A percentile compares a stretch with the other conserved stretches of the same genome.
Conservation (phyloP, 805 yeast genomes). For the Wickerhamomyces rabaulensis region DNA sequence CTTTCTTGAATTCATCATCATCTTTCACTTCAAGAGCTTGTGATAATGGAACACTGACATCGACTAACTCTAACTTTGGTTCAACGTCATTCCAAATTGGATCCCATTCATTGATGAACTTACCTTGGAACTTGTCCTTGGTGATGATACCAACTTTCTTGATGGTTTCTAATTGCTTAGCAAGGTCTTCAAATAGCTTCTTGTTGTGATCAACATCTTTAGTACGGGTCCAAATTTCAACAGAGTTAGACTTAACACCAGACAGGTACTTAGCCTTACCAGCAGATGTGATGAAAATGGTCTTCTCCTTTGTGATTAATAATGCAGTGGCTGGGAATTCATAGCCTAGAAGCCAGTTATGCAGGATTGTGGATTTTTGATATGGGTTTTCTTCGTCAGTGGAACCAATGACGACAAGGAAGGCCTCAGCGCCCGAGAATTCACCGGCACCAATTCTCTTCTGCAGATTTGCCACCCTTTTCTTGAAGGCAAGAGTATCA, state of each 20-base stretch:
- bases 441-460: conserved; percentile 20
- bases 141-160: conserved; percentile 59
- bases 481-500: conserved; percentile 47
- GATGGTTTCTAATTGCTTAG: conserved; percentile 36
- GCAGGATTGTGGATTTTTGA: conserved; percentile 80
- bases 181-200: conserved; percentile 54
- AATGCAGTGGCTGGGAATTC: conserved; percentile 92
- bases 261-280: conserved; percentile 80
- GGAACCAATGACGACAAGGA: conserved; percentile 75
- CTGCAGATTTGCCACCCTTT: conserved; percentile 42
- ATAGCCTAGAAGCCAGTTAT: conserved; percentile 89
- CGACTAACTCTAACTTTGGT: conserved; percentile 40
- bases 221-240: conserved; percentile 64
- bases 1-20: conserved; percentile 60
- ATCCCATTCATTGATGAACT: conserved; percentile 79
- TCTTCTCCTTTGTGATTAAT: conserved; percentile 53
- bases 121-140: conserved; percentile 78
- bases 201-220: conserved; percentile 78
- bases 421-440: conserved; percentile 41
- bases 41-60: conserved; percentile 49
- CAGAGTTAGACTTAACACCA: conserved; percentile 44
- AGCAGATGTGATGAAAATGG: conserved; percentile 68
- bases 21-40: conserved; percentile 71
- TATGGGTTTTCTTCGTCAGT: conserved; percentile 85
- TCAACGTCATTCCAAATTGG: conserved; percentile 34